Percentiles rank a stretch among this genome's conserved stretches.
Evolutionary conservation across 257 asterid genomes (phyloP).

Genomic region (Jacaranda copaia): DNA sequence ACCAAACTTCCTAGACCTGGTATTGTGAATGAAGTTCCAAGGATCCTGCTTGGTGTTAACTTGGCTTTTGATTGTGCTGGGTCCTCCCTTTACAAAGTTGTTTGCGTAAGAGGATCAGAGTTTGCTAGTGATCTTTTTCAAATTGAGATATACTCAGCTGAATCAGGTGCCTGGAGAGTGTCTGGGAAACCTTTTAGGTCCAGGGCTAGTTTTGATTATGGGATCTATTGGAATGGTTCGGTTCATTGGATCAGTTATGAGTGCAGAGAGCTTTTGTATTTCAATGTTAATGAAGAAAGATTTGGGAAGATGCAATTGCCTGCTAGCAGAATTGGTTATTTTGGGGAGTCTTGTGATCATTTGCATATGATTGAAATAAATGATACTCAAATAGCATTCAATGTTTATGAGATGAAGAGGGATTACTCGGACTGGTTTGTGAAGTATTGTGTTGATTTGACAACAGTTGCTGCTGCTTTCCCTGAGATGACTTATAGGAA

Average conservation of each 20-base stretch:
- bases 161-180: constrained; percentile 43
- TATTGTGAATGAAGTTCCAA: background rate
- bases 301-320: constrained; percentile 28
- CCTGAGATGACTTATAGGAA: background rate
- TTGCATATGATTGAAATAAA: constrained; percentile 36
- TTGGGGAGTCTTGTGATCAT: constrained; percentile 45
- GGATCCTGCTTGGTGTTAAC: constrained; percentile 31
- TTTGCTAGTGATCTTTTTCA: background rate
- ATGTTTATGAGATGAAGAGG: constrained; percentile 39
- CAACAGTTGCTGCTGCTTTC: background rate
- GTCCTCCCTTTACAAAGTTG: constrained; percentile 41
- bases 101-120: constrained; percentile 40
- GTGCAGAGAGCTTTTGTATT: constrained; percentile 17
- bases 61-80: constrained; percentile 46
- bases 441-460: constrained; percentile 40
- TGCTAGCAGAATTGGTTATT: constrained; percentile 13
- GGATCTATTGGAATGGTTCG: constrained; percentile 43
- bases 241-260: constrained; percentile 32
- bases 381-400: background rate
- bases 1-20: constrained; percentile 37
- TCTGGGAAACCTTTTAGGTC: constrained; percentile 32
- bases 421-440: constrained; percentile 48
- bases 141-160: constrained; percentile 48
- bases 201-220: background rate
- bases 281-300: constrained; percentile 32